A percentile compares a stretch with the other conserved stretches of the same genome.
phyloP scores from a whole-genome alignment of 495 filamentous ascomycete genomes.

The Podospora tetraspora region DNA sequence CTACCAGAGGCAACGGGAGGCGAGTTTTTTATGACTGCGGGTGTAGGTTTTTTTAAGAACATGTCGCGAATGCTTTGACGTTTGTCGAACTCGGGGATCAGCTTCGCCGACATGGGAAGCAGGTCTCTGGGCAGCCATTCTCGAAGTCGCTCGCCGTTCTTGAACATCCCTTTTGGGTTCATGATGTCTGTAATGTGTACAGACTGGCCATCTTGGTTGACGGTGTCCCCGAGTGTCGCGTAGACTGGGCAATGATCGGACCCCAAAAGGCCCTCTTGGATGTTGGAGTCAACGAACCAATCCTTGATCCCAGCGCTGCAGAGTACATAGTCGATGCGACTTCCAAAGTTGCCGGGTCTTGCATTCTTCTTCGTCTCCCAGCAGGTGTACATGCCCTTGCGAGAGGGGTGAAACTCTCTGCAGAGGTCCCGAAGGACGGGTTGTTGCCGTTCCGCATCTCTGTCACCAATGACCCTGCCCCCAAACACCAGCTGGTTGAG shows the following conservation, averaged over 20 bases:
- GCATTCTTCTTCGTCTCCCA: constrained; percentile 56
- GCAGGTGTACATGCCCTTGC: constrained; percentile 92
- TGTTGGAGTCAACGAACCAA: constrained; percentile 86
- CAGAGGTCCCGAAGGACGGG: constrained; percentile 83
- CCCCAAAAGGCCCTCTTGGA: constrained; percentile 91
- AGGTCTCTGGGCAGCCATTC: constrained; percentile 62
- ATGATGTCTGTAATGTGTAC: constrained; percentile 65
- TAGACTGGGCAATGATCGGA: constrained; percentile 96
- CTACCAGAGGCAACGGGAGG: background rate
- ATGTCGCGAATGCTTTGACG: constrained; percentile 87
- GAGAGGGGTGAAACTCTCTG: constrained; percentile 70
- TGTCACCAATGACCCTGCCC: constrained; percentile 62
- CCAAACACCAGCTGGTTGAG: constrained; percentile 79
- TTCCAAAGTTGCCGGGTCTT: constrained; percentile 84
- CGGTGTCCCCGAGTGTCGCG: constrained; percentile 19
- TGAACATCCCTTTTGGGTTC: constrained; percentile 73
- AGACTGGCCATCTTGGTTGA: constrained; percentile 35
- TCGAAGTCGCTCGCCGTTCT: constrained; percentile 59
- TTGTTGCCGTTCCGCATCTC: constrained; percentile 66
- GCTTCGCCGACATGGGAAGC: constrained; percentile 69
- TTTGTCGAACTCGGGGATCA: constrained; percentile 82
- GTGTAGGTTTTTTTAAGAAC: constrained; percentile 59
- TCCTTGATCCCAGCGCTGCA: constrained; percentile 72
- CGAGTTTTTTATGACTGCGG: constrained; percentile 16
- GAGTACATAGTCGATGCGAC: constrained; percentile 88